Percentiles rank a stretch among this genome's conserved stretches.
Evolutionary conservation across 2,329 filamentous ascomycete species (phyloP).

Genomic region (Plenodomus tracheiphilus): DNA sequence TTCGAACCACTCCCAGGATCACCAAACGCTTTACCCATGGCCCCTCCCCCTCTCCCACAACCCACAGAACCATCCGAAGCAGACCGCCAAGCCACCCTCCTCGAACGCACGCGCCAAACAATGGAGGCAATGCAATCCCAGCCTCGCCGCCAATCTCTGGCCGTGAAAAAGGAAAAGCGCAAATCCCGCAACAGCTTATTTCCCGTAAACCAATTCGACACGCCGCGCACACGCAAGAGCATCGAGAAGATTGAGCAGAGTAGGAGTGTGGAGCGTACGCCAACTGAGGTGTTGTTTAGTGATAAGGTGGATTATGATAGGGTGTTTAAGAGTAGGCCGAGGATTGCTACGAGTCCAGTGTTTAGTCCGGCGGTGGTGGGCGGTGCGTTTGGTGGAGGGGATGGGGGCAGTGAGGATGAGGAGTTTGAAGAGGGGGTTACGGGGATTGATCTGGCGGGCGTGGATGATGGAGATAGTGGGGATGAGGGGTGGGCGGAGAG

Average conservation of each 20-base stretch:
- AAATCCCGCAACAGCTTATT: conserved; percentile 43
- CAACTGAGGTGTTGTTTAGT: conserved; percentile 70
- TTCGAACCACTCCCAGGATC: conserved; percentile 33
- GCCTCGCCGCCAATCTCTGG: conserved; percentile 16
- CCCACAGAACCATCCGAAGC: conserved; percentile 9
- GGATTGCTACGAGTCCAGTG: conserved; percentile 74
- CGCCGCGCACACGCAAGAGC: conserved; percentile 47
- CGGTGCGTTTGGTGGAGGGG: conserved; percentile 4
- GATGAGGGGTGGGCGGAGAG: conserved; percentile 34
- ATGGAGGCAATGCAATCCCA: conserved; percentile 66
- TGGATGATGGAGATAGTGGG: conserved; percentile 35
- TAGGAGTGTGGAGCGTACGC: conserved; percentile 46
- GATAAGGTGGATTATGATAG: conserved; percentile 76
- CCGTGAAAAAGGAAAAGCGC: conserved; percentile 13
- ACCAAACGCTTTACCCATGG: conserved; percentile 15
- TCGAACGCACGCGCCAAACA: conserved; percentile 78
- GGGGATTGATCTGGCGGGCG: conserved; percentile 36
- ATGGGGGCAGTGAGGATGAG: conserved; percentile 10
- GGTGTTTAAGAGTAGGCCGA: conserved; percentile 83
- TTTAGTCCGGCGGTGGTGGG: conserved; percentile 26
- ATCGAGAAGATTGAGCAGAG: conserved; percentile 27
- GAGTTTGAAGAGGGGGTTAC: conserved; percentile 32
- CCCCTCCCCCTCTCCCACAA: conserved; percentile 16
- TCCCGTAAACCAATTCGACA: conserved; percentile 62
- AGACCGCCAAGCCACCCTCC: conserved; percentile 49